phyloP scores from a whole-genome alignment of 2,329 filamentous ascomycete genomes.

The Colletotrichum sp. region DNA sequence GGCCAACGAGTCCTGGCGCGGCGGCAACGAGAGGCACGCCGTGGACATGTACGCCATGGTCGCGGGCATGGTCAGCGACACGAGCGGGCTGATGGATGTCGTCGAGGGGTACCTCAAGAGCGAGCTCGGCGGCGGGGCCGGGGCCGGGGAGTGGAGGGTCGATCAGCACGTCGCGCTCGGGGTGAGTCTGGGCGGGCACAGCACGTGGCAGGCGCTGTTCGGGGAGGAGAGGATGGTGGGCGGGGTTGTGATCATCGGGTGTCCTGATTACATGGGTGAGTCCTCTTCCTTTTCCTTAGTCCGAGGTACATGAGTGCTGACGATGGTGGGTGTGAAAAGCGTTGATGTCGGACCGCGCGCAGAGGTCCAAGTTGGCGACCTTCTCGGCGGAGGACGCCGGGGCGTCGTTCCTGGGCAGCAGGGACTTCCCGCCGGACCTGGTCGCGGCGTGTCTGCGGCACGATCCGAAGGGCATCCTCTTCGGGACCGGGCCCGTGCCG shows the following conservation, averaged over 20 bases:
- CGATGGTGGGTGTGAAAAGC: constrained; percentile 25
- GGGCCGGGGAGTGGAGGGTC: constrained; percentile 36
- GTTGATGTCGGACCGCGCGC: constrained; percentile 80
- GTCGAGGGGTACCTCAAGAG: constrained; percentile 77
- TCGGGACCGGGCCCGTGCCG: constrained; percentile 53
- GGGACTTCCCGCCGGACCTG: constrained; percentile 76
- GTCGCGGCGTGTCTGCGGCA: constrained; percentile 65
- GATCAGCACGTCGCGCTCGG: constrained; percentile 79
- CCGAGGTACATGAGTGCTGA: not conserved
- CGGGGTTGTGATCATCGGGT: constrained; percentile 83
- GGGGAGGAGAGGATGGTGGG: constrained; percentile 80
- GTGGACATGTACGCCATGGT: constrained; percentile 90
- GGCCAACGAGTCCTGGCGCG: constrained; percentile 80
- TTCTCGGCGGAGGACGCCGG: constrained; percentile 64
- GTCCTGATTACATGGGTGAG: constrained; percentile 81
- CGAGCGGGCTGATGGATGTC: constrained; percentile 76
- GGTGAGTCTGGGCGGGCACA: constrained; percentile 86
- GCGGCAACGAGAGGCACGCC: constrained; percentile 81
- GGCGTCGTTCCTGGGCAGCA: constrained; percentile 73
- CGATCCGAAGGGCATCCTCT: constrained; percentile 79
- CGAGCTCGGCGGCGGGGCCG: constrained; percentile 27
- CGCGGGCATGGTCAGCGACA: constrained; percentile 76
- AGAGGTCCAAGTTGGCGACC: constrained; percentile 67
- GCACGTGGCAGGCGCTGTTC: constrained; percentile 83
- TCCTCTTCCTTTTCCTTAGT: constrained; percentile 15